phyloP scores from a whole-genome alignment of 345 rosid genomes.

The Citrus maxima region DNA sequence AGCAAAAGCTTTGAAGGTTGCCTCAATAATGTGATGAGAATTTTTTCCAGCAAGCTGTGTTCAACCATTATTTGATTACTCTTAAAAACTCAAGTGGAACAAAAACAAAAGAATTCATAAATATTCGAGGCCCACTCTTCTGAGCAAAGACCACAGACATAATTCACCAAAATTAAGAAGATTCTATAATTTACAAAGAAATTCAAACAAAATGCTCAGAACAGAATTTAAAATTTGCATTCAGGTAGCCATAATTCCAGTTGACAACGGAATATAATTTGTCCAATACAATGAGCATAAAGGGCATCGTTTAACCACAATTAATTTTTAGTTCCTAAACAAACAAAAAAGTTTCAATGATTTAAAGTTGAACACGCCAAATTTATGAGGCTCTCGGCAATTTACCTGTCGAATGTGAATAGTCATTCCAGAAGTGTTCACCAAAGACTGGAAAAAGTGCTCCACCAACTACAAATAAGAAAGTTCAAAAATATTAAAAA shows the following conservation, averaged over 20 bases:
- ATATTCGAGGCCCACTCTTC: neutral
- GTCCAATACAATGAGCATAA: neutral
- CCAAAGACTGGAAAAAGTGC: slow-evolving; percentile 90
- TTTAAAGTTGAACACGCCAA: neutral
- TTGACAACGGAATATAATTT: neutral
- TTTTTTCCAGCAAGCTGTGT: slow-evolving; percentile 84
- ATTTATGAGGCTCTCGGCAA: neutral
- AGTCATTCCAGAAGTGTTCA: slow-evolving; percentile 93
- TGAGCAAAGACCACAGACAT: neutral
- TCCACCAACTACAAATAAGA: slow-evolving; percentile 69
- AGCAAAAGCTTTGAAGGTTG: slow-evolving; percentile 95
- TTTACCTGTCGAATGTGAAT: slow-evolving; percentile 91
- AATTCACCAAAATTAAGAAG: neutral
- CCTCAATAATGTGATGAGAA: slow-evolving; percentile 94
- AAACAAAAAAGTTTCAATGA: neutral
- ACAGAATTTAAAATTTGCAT: neutral
- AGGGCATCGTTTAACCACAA: neutral
- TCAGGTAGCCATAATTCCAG: neutral
- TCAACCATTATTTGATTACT: slow-evolving; percentile 9
- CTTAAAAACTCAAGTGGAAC: neutral
- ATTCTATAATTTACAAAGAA: neutral
- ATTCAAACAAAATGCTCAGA: neutral
- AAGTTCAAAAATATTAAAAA: neutral
- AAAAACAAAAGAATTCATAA: neutral
- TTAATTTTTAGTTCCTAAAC: neutral